A percentile compares a stretch with the other conserved stretches of the same genome.
These are phyloP conservation scores for Hypomyces rosellus DNA, from an alignment of 2,329 filamentous ascomycete species.

Conservation along the genomic window DNA sequence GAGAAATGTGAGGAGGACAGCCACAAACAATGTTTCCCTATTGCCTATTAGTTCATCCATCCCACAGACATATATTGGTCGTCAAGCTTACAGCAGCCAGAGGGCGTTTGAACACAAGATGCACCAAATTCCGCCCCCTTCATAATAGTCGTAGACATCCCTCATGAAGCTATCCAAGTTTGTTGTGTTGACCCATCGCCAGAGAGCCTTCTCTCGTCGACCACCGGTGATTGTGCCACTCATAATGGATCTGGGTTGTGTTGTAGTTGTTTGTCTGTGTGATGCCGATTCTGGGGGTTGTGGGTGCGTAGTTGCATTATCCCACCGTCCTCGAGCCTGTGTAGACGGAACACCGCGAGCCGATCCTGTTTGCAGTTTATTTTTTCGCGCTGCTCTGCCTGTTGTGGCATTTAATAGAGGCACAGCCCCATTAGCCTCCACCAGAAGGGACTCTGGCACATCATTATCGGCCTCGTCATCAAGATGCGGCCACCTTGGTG, in stretches of 20 bases:
- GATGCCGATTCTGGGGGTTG: constrained; percentile 38
- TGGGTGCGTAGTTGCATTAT: constrained; percentile 46
- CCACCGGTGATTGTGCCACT: constrained; percentile 26
- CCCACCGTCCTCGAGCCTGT: constrained; percentile 49
- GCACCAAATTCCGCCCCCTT: constrained; percentile 77
- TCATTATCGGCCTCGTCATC: constrained; percentile 53
- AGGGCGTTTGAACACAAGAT: constrained; percentile 68
- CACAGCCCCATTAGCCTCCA: constrained; percentile 42
- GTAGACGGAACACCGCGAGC: constrained; percentile 16
- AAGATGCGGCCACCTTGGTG: constrained; percentile 23
- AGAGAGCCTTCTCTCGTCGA: constrained; percentile 69
- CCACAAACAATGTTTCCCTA: constrained; percentile 75
- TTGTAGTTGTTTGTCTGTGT: constrained; percentile 10
- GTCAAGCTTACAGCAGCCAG: constrained; percentile 59
- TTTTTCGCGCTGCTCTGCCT: constrained; percentile 12
- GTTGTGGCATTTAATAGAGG: constrained; percentile 15
- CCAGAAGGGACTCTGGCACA: constrained; percentile 56
- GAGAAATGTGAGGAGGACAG: constrained; percentile 75
- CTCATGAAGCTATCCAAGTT: constrained; percentile 84
- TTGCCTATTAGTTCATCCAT: constrained; percentile 4
- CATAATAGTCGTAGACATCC: constrained; percentile 80
- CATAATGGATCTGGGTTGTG: constrained; percentile 24
- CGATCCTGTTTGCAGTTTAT: constrained; percentile 7
- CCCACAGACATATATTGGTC: background rate
- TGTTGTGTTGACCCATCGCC: constrained; percentile 86